Percentiles rank a stretch among this genome's conserved stretches.
Evolutionary conservation across 345 rosid species (phyloP).

Genomic region (Salix brachista): DNA sequence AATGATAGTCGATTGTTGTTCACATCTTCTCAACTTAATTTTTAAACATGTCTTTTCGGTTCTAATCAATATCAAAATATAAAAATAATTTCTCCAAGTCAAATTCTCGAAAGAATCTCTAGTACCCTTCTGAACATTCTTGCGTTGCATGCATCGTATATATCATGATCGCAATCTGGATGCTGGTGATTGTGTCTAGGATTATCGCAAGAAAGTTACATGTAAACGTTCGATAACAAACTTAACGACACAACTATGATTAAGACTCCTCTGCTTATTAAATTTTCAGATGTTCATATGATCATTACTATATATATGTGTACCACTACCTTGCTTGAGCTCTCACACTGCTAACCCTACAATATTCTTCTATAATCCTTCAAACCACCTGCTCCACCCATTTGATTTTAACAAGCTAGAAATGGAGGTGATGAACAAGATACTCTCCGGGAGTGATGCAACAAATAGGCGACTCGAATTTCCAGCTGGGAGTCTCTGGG

Average conservation of each 20-base stretch:
- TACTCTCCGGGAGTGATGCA: background rate
- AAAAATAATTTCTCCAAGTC: background rate
- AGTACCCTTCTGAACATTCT: background rate
- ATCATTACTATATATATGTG: background rate
- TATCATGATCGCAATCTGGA: background rate
- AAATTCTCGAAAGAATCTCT: background rate
- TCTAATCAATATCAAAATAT: too few relatives aligned
- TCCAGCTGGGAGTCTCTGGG: background rate
- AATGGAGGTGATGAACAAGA: background rate
- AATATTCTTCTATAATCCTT: background rate
- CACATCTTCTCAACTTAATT: too few relatives aligned
- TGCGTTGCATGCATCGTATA: background rate
- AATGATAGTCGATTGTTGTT: too few relatives aligned
- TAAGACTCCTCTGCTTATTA: background rate
- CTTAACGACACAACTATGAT: background rate
- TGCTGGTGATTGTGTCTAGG: background rate
- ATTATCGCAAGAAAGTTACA: background rate
- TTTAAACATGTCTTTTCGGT: too few relatives aligned
- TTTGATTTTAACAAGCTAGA: background rate
- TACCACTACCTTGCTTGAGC: too few relatives aligned
- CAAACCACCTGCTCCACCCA: background rate
- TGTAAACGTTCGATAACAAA: background rate
- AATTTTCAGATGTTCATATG: background rate
- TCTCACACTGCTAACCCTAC: background rate
- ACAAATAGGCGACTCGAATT: background rate